Evolutionary conservation across 2,329 filamentous ascomycete genomes (phyloP), one percentile per base, ranked within the genome.

Genomic region (Talaromyces piceae): DNA sequence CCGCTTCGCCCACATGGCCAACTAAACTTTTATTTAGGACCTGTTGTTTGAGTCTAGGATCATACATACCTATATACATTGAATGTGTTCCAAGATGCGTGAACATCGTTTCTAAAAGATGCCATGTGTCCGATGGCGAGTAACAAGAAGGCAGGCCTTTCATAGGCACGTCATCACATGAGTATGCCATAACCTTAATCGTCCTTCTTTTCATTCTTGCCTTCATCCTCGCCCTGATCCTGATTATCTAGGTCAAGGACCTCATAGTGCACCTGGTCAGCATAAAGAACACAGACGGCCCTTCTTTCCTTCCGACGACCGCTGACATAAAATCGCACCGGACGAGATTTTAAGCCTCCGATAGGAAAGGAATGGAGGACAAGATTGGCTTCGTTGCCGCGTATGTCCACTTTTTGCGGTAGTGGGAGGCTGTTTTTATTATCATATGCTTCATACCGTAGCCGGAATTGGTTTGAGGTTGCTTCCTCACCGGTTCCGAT

Each of bases 221-320:
- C 57, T 6, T 64, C 62, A 5, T 61, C 62, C 16, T 59, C 65
- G 9, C 65, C 60, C 28, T 57, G 64, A 44, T 60, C 63, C 33
- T 66, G 69, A 56, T 73, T 67, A 59, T 75, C 79, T 56, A 83
- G 59, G 63, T 83, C 79, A 52, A 82, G 64, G 12, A 82, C 74
- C 45, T 75, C 70, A 63, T 80, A 82, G 53, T 77, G 73, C 60
- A 76, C 69, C 30, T 69, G 64, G 59, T 79, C 75, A 25, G 75
- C 70, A 41, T 78, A 80, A 54, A 83, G 60, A 25, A 83, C 75
- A 48, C 79, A 74, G 18, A 79, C 68, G 3, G 77, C 74, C 52
- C 77, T 65, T 56, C 79, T 68, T 1, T 74, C 76, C 51, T 73
- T 74, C 9, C 78, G 67, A 11, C 78, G 67, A 18, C 79, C 80